Evolutionary conservation across 1,284 basidiomycete species (phyloP), one percentile per base, ranked within the genome.

Genomic region (Ceratobasidium sp.): DNA sequence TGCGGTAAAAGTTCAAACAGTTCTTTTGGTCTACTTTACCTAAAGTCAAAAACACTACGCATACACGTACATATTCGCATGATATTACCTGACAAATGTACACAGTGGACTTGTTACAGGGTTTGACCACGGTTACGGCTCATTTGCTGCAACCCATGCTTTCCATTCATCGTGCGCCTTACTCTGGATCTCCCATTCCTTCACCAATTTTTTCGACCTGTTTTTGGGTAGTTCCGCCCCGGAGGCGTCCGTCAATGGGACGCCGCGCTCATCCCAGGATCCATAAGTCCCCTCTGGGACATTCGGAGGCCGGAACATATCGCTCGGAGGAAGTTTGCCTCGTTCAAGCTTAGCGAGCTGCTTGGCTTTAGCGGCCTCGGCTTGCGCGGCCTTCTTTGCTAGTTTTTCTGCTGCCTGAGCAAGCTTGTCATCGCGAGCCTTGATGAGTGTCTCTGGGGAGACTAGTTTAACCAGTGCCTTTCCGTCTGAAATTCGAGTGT

Each of bases 401-500:
- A 86, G 86, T 78, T 96, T 96, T 25, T 90, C 92, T 67, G 91
- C 89, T 0, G 82, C 82, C 49, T 84, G 82, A 0, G 86, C 87
- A n/a, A 88, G 87, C 81, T 98, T 98, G 76, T 96, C 96, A 70
- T 97, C 94, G 55, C 94, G 87, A 0, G 88, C 90, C 74, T 85
- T 90, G 72, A 93, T 87, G 38, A 99, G 83, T 71, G 94, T 87
- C 5, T 87, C 87, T 0, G 96, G 89, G 65, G 93, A 83, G 17
- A 97, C 92, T 50, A 99, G 83, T 80, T 99, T 99, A 73, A 98
- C 92, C 49, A 99, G 86, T 3, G 96, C 95, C 74, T 88, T 89
- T n/a, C 95, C 95, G 81, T 95, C 94, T 93, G 31, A 43, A 70
- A 69, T 29, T 22, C 20, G 12, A n/a, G 54, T 13, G n/a, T 25